A percentile compares a stretch with the other conserved stretches of the same genome.
phyloP scores from a whole-genome alignment of 202 grass and related monocot genomes.

The Panicum virgatum region DNA sequence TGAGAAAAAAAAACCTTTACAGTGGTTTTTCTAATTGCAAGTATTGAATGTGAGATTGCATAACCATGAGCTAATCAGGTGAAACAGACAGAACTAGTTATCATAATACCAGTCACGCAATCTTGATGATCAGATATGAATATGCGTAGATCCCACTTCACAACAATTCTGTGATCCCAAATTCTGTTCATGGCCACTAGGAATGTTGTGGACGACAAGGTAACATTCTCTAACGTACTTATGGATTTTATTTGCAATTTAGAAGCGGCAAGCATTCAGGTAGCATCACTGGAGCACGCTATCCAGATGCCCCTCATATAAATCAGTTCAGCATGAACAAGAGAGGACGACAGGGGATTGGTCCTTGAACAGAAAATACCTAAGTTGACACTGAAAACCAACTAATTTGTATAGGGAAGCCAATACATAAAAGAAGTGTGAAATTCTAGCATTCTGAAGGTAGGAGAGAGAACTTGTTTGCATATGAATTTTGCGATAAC shows the following conservation, averaged over 20 bases:
- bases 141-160: constrained; percentile 22
- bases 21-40: neutral
- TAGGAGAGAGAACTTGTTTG: neutral
- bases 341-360: neutral
- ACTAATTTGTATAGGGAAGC: neutral
- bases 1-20: neutral
- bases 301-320: neutral
- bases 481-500: neutral
- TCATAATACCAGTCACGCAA: constrained; percentile 29
- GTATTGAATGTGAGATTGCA: neutral
- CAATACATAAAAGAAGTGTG: neutral
- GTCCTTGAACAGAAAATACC: neutral
- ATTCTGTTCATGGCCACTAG: constrained; percentile 11
- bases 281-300: constrained; percentile 4
- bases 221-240: constrained; percentile 8
- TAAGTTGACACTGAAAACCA: neutral
- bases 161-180: constrained; percentile 35
- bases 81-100: neutral
- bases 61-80: constrained; percentile 13
- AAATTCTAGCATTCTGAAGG: neutral
- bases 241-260: neutral
- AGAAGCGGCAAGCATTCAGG: neutral
- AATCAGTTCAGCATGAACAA: constrained; percentile 16
- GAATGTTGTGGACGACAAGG: constrained; percentile 43
- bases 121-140: constrained; percentile 42